Conservation (phyloP, 1,284 basidiomycete species). For the Testicularia cyperi region DNA sequence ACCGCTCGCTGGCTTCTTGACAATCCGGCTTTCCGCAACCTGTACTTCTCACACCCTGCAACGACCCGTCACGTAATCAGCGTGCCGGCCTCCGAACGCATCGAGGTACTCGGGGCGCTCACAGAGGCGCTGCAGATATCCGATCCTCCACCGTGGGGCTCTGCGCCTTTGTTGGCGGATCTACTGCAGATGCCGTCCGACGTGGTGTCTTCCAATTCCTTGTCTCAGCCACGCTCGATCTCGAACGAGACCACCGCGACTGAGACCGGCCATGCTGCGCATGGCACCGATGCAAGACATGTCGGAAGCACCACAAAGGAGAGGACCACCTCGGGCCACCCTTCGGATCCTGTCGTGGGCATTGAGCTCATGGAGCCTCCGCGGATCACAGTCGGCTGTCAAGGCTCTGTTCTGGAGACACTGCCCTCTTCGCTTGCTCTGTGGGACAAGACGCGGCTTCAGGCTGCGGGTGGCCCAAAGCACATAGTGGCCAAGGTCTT, state of each 20-base stretch:
- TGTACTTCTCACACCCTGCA: no score
- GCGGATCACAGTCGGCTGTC: constrained; percentile 40
- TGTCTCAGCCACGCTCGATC: no score
- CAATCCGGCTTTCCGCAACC: constrained; percentile 26
- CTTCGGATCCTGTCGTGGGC: not conserved
- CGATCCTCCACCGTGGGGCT: no score
- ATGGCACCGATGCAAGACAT: not conserved
- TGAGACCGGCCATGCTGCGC: not conserved
- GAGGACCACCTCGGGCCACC: not conserved
- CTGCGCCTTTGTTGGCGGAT: no score
- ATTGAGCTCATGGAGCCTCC: constrained; percentile 38
- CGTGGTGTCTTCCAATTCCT: no score
- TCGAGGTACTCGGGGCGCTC: constrained; percentile 29
- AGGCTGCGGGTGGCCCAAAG: constrained; percentile 42
- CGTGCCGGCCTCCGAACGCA: no score
- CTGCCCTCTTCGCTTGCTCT: constrained; percentile 40
- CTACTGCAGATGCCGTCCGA: no score
- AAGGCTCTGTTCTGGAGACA: constrained; percentile 37
- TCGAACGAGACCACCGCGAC: not conserved
- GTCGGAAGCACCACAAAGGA: no score
- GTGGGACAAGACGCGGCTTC: constrained; percentile 53
- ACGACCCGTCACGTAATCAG: no score
- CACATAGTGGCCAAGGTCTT: constrained; percentile 41
- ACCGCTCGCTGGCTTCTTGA: constrained; percentile 21
- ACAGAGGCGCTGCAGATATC: no score